Evolutionary conservation across 2,329 filamentous ascomycete species (phyloP).

Genomic region (Cladosporium cucumerinum): DNA sequence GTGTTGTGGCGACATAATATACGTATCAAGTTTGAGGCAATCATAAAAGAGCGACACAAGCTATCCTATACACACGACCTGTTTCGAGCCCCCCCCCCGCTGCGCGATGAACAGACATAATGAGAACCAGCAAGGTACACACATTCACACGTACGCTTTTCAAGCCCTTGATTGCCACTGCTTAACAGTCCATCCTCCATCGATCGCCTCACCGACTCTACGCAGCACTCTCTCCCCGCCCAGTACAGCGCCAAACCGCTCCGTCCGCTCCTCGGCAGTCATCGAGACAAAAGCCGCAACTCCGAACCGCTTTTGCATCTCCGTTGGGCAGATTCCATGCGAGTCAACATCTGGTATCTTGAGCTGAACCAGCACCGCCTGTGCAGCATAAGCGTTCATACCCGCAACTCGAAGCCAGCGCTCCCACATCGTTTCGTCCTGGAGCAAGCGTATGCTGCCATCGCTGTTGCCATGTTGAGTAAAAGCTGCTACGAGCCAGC

Average conservation of each 20-base stretch:
- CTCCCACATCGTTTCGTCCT: constrained; percentile 65
- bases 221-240: constrained; percentile 54
- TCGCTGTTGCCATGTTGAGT: constrained; percentile 33
- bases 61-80: not conserved
- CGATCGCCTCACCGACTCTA: constrained; percentile 51
- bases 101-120: not conserved
- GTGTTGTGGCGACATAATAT: not conserved
- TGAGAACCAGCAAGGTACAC: not conserved
- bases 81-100: no score
- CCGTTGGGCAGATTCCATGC: constrained; percentile 12
- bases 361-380: constrained; percentile 51
- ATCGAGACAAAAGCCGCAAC: constrained; percentile 58
- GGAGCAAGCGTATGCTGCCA: constrained; percentile 25
- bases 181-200: constrained; percentile 36
- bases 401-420: constrained; percentile 62
- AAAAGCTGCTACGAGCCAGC: constrained; percentile 45
- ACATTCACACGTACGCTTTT: not conserved
- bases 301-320: constrained; percentile 36
- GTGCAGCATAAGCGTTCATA: constrained; percentile 69
- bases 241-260: constrained; percentile 51
- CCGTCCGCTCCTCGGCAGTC: constrained; percentile 48
- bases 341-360: constrained; percentile 30
- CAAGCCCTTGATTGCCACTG: not conserved
- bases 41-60: not conserved
- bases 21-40: not conserved